Base-by-base conservation (phyloP, 345 rosid species). In the Acer negundo region DNA sequence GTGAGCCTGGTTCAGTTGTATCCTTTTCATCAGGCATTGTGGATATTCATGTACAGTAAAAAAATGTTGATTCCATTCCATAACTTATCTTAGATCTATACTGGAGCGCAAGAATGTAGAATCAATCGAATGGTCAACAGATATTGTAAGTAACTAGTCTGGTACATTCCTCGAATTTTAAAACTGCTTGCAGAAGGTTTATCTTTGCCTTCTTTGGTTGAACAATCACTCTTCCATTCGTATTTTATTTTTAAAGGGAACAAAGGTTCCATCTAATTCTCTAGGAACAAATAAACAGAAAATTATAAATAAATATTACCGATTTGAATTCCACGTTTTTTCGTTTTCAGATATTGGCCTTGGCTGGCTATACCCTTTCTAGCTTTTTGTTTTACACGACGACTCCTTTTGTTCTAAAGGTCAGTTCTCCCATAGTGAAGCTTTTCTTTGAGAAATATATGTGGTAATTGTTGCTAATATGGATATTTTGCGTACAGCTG, bases 331-430 rank as follows among this genome's bases (percentile, higher is more conserved):
- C 38, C 28, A 19, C 1, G 11, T 31, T 51, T 31, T 65, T 56
- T 44, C 38, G 51, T 40, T 82, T 79, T 23, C 88, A 89, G 95
- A 74, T 85, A n/a, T 49, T 88, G 78, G 85, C 84, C 7, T 23
- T 85, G 1, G 53, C 63, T 2, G 95, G 89, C 31, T 89, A 78
- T 46, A 67, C 87, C 3, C 17, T 73, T 0, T 35, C 89, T 5
- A n/a, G 75, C 49, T 83, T 88, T 55, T 7, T 67, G 70, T 83
- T 86, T 86, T 91, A 89, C 74, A 11, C 89, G 7, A 24, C 84
- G 3, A 31, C 77, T 56, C 90, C 91, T 20, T 82, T 85, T 70
- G 89, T 89, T 75, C 81, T 89, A 2, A 84, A 82, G 92, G 90
- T 89, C 31, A 76, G 16, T 78, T 63, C 46, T 56, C 38, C 38